These are phyloP conservation scores for Sordaria brevicollis DNA, from an alignment of 495 filamentous ascomycete genomes.

Conservation along the genomic window DNA sequence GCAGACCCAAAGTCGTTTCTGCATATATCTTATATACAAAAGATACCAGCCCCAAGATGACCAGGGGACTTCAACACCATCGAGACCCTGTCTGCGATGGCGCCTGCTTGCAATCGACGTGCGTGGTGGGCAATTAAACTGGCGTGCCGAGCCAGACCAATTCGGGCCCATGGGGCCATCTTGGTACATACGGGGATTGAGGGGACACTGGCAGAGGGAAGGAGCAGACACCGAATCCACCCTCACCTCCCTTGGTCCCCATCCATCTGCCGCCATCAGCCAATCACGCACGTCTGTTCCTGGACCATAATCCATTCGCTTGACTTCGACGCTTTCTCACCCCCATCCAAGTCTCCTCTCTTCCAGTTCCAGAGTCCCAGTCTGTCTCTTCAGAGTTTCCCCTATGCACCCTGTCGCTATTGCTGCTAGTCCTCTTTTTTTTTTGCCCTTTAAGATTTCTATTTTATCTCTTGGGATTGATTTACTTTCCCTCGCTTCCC, in stretches of 20 bases:
- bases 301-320: not conserved
- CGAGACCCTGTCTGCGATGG: not conserved
- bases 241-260: not conserved
- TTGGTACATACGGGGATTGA: no score
- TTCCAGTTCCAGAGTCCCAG: no score
- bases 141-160: not conserved
- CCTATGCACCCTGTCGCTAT: slow-evolving; percentile 2
- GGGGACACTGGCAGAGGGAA: no score
- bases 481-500: slow-evolving; percentile 11
- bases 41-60: not conserved
- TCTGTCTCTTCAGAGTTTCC: slow-evolving; percentile 1
- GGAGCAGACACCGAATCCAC: not conserved
- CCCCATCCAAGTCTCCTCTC: not conserved
- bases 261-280: not conserved
- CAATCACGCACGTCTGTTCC: not conserved
- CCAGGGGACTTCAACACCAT: not conserved
- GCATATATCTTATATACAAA: not conserved
- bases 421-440: slow-evolving; percentile 1
- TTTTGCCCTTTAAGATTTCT: slow-evolving; percentile 1
- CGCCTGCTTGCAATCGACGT: not conserved
- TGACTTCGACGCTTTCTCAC: not conserved
- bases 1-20: not conserved
- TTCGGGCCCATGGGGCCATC: no score
- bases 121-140: not conserved
- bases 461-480: not conserved